A percentile compares a stretch with the other conserved stretches of the same genome.
These are phyloP conservation scores for Datura wrightii DNA, from an alignment of 257 asterid species.

Conservation along the genomic window DNA sequence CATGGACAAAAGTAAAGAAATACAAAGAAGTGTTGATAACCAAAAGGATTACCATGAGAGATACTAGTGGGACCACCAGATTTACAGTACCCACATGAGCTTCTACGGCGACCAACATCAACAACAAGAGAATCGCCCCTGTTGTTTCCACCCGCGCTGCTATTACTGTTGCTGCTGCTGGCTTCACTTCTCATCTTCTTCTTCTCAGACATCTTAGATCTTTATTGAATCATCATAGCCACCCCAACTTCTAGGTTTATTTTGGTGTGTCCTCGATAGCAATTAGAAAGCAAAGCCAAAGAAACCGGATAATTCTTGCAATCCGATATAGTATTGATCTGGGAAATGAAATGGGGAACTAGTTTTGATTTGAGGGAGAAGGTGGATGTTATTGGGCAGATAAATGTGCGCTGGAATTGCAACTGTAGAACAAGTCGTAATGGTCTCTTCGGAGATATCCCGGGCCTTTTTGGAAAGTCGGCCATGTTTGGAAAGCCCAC, in stretches of 20 bases:
- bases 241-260: constrained; percentile 7
- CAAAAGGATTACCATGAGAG: constrained; percentile 68
- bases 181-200: constrained; percentile 82
- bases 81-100: constrained; percentile 92
- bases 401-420: background rate
- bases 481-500: too few species aligned
- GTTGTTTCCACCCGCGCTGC: constrained; percentile 42
- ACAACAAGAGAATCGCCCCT: constrained; percentile 70
- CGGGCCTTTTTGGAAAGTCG: too few species aligned
- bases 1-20: background rate
- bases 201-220: constrained; percentile 67
- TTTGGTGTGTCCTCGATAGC: background rate
- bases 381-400: background rate
- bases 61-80: constrained; percentile 68
- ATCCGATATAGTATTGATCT: background rate
- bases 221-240: background rate
- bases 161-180: constrained; percentile 51
- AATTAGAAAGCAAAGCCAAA: background rate
- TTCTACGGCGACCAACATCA: constrained; percentile 75
- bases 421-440: constrained; percentile 11
- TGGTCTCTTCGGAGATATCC: background rate
- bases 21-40: background rate
- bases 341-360: background rate
- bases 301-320: background rate
- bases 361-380: background rate